Base-by-base conservation (phyloP, 345 rosid genomes). In the Syzygium jambos region DNA sequence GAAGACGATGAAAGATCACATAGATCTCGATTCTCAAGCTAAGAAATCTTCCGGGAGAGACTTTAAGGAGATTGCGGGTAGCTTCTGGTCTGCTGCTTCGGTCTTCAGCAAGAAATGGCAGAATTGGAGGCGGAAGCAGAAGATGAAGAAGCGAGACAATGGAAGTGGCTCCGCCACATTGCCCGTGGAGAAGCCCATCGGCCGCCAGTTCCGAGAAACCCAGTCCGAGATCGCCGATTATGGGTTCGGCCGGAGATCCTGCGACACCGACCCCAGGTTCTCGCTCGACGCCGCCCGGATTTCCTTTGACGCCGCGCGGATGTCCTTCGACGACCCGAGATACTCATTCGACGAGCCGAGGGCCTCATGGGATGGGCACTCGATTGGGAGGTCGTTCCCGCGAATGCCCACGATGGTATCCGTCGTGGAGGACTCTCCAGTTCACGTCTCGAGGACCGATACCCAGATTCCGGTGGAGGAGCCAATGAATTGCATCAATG, bases 1-100 rank as follows among this genome's bases (percentile, higher is more conserved):
- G 15, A 95, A 94, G 93, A 92, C 96, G 7, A 98, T 98, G 92
- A 96, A 96, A 85, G 99, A 98, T 89, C 95, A 96, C 87, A 95
- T 96, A 90, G 98, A 96, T 93, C 97, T 97, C 84, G 98, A 96
- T 91, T 90, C 96, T 2, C 98, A 94, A 55, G 89, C 94, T 13
- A 97, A 94, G 93, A 97, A 96, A 85, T 87, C 94, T 55, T 94
- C 99, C 93, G 97, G 94, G 51, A 93, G 95, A 82, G 98, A 95
- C 59, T 93, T 95, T 78, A 96, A 95, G 86, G 96, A 94, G 86
- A 93, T 95, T 41, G 98, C 93, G 16, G 98, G 95, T 23, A 95
- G 96, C 91, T 97, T 97, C 91, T 96, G 99, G 99, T 96, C 99
- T 22, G 99, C 99, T 41, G 99, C 99, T 54, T 97, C 99, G 13